Evolutionary conservation across 495 filamentous ascomycete genomes (phyloP).

Genomic region (Penicillium turbatum): DNA sequence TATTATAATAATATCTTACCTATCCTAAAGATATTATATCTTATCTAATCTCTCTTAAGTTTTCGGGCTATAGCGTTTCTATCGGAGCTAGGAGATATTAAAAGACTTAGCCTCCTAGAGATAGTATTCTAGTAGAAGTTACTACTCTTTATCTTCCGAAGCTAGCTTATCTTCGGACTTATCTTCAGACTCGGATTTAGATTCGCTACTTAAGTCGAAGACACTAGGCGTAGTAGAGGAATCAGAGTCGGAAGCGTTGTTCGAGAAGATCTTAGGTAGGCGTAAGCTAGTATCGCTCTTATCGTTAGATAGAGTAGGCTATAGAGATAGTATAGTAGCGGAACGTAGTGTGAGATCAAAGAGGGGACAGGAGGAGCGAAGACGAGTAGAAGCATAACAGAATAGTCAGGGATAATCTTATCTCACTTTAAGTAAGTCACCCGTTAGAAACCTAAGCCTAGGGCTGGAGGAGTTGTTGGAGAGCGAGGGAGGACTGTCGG

Average conservation of each 20-base stretch:
- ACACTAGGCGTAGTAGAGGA: conserved; percentile 8
- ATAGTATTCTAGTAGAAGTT: conserved; percentile 24
- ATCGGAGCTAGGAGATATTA: conserved; percentile 27
- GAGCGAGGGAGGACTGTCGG: conserved; percentile 10
- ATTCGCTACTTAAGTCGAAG: conserved; percentile 17
- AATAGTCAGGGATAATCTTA: conserved; percentile 4
- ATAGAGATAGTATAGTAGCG: conserved; percentile 1
- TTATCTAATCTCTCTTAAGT: conserved; percentile 24
- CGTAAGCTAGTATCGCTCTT: conserved; percentile 13
- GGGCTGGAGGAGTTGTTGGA: conserved; percentile 5
- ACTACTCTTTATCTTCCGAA: conserved; percentile 25
- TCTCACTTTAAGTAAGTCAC: conserved; percentile 2
- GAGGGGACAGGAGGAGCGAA: conserved; percentile 3
- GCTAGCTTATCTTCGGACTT: conserved; percentile 22
- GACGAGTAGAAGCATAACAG: conserved; percentile 4
- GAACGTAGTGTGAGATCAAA: conserved; percentile 3
- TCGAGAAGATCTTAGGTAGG: conserved; percentile 9
- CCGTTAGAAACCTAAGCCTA: conserved; percentile 7
- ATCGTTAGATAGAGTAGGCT: conserved; percentile 4
- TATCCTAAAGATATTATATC: conserved; percentile 23
- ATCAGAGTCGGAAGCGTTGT: conserved; percentile 12
- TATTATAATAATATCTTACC: conserved; percentile 15
- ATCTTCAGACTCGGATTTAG: conserved; percentile 14
- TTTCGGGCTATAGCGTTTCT: conserved; percentile 27
- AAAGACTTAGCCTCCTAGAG: conserved; percentile 24